Percentiles rank a stretch among this genome's conserved stretches.
These are phyloP conservation scores for Colletotrichum brevisporum DNA, from an alignment of 2,329 filamentous ascomycete genomes.

Conservation along the genomic window DNA sequence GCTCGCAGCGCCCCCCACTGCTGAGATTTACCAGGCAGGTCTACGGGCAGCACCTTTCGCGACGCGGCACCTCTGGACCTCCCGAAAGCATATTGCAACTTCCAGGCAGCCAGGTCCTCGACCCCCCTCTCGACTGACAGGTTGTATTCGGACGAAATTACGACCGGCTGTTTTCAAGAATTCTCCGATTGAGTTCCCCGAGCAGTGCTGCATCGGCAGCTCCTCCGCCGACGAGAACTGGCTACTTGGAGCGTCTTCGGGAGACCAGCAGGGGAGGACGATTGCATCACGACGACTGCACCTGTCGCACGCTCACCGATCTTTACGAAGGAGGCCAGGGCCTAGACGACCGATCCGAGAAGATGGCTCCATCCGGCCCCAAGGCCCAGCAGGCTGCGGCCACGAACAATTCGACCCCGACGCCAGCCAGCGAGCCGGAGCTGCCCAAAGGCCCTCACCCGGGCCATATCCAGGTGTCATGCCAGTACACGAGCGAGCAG, in stretches of 20 bases:
- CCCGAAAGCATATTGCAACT: slow-evolving; percentile 7
- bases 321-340: neutral
- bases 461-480: slow-evolving; percentile 63
- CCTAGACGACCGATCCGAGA: neutral
- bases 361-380: slow-evolving; percentile 38
- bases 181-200: neutral
- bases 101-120: slow-evolving; percentile 7
- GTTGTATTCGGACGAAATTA: slow-evolving; percentile 16
- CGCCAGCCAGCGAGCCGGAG: slow-evolving; percentile 14
- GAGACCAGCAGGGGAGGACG: neutral
- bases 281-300: neutral
- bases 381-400: slow-evolving; percentile 35
- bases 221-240: neutral
- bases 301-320: neutral
- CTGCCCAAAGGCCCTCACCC: slow-evolving; percentile 58
- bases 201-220: neutral
- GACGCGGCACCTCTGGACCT: neutral
- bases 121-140: slow-evolving; percentile 25
- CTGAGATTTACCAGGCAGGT: slow-evolving; percentile 24
- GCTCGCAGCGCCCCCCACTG: neutral
- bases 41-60: slow-evolving; percentile 1
- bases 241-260: neutral
- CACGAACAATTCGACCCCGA: slow-evolving; percentile 16
- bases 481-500: slow-evolving; percentile 87
- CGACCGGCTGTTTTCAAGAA: neutral